phyloP scores from a whole-genome alignment of 768 basidiomycete genomes.

The Suillus placidus region DNA sequence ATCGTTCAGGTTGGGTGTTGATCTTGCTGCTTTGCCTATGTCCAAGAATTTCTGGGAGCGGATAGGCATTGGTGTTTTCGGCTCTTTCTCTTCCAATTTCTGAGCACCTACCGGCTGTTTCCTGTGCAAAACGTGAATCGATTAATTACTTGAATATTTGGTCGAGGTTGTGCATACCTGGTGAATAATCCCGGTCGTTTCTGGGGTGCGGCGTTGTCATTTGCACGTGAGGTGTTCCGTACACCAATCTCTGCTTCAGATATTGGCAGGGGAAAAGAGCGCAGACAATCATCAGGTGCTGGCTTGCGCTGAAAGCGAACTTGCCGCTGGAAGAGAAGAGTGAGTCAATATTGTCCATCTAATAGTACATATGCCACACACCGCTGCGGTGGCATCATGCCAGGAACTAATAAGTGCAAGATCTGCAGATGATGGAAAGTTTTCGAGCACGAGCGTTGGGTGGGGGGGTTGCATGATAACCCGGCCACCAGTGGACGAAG shows the following conservation, averaged over 20 bases:
- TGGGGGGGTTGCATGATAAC: constrained; percentile 12
- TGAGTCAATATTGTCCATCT: constrained; percentile 7
- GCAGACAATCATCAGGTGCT: constrained; percentile 3
- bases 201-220: constrained; percentile 6
- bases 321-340: constrained; percentile 18
- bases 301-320: constrained; percentile 25
- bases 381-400: constrained; percentile 29
- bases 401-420: constrained; percentile 24
- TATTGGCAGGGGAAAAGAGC: constrained; percentile 17
- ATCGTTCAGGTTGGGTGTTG: constrained; percentile 25
- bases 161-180: constrained; percentile 17
- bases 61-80: constrained; percentile 12
- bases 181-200: constrained; percentile 23
- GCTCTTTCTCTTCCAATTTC: constrained; percentile 13
- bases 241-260: constrained; percentile 5
- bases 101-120: constrained; percentile 7
- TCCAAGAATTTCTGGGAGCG: constrained; percentile 21
- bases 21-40: constrained; percentile 25
- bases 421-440: constrained; percentile 22
- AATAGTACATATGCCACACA: constrained; percentile 7
- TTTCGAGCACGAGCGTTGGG: constrained; percentile 23
- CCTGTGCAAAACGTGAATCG: constrained; percentile 16
- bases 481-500: background rate
- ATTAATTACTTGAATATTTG: background rate
- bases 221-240: constrained; percentile 1